Evolutionary conservation across 257 asterid genomes (phyloP).

Genomic region (Sherardia arvensis): DNA sequence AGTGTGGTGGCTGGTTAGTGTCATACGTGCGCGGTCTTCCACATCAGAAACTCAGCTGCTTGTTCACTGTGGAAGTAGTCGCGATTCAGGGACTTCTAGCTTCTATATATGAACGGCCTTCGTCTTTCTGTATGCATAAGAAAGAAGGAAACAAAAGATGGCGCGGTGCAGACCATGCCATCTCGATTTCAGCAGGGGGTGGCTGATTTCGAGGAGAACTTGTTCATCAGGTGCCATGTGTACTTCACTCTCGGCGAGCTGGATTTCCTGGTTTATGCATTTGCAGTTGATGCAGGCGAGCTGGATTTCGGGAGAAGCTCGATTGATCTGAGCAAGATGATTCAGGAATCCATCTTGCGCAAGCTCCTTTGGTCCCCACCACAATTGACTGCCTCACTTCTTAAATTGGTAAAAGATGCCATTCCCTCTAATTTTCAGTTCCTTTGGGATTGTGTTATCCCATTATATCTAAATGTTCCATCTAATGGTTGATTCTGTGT

Average conservation of each 20-base stretch:
- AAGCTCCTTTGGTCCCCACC: too few species aligned
- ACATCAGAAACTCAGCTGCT: conserved; percentile 73
- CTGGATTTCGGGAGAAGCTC: conserved; percentile 58
- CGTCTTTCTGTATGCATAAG: conserved; percentile 70
- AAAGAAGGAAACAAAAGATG: conserved; percentile 67
- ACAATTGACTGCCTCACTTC: too few species aligned
- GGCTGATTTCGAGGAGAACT: conserved; percentile 89
- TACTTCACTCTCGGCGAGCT: conserved; percentile 61
- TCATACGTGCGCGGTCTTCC: conserved; percentile 68
- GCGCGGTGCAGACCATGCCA: conserved; percentile 87
- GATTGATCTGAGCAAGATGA: conserved; percentile 58
- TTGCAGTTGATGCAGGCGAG: conserved; percentile 78
- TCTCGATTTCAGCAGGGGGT: conserved; percentile 70
- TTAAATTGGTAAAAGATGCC: too few species aligned
- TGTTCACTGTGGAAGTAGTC: conserved; percentile 77
- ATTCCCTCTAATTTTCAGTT: too few species aligned
- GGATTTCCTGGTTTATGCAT: conserved; percentile 50
- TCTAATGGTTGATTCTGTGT: too few species aligned
- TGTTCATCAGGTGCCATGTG: conserved; percentile 70
- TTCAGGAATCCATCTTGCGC: conserved; percentile 70
- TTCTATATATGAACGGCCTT: conserved; percentile 89
- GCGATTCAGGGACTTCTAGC: conserved; percentile 55
- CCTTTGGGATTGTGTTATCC: too few species aligned
- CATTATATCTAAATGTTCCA: too few species aligned
- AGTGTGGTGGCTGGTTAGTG: too few species aligned